These are phyloP conservation scores for Viridothelium virens DNA, from an alignment of 495 filamentous ascomycete genomes.

Conservation along the genomic window DNA sequence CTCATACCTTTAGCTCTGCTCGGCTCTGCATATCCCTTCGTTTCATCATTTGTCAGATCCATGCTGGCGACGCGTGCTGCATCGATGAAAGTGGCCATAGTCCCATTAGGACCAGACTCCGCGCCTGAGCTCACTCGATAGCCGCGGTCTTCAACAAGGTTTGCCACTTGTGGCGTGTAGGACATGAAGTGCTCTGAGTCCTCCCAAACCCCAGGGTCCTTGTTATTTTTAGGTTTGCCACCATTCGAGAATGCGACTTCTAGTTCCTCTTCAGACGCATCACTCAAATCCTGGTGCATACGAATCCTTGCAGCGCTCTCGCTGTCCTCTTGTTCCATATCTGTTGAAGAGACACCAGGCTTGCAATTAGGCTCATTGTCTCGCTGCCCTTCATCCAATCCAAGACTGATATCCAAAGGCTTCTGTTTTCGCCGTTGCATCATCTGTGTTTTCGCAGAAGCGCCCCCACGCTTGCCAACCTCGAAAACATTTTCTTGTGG, in stretches of 20 bases:
- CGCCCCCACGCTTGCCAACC: constrained; percentile 62
- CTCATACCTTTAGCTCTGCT: constrained; percentile 62
- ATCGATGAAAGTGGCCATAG: constrained; percentile 62
- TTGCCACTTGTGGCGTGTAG: constrained; percentile 70
- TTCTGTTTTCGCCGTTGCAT: constrained; percentile 52
- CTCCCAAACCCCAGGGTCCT: constrained; percentile 51
- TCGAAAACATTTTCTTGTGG: constrained; percentile 94
- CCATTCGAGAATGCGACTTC: constrained; percentile 68
- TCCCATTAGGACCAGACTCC: constrained; percentile 51
- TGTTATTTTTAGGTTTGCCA: constrained; percentile 32
- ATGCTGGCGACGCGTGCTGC: constrained; percentile 76
- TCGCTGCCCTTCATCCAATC: not conserved
- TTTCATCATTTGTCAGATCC: constrained; percentile 78
- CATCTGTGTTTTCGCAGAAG: constrained; percentile 63
- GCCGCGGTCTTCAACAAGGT: constrained; percentile 74
- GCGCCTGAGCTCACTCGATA: constrained; percentile 85
- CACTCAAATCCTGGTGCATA: constrained; percentile 50
- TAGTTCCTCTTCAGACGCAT: constrained; percentile 66
- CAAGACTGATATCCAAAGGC: constrained; percentile 29
- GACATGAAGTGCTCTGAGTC: constrained; percentile 93
- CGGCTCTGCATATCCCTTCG: constrained; percentile 64
- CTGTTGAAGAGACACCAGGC: not conserved
- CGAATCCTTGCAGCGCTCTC: not conserved
- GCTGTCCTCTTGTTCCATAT: not conserved
- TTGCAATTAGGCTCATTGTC: not conserved